Base-by-base conservation (phyloP, 176 grass and related monocot species). In the Oryza glumipatula region DNA sequence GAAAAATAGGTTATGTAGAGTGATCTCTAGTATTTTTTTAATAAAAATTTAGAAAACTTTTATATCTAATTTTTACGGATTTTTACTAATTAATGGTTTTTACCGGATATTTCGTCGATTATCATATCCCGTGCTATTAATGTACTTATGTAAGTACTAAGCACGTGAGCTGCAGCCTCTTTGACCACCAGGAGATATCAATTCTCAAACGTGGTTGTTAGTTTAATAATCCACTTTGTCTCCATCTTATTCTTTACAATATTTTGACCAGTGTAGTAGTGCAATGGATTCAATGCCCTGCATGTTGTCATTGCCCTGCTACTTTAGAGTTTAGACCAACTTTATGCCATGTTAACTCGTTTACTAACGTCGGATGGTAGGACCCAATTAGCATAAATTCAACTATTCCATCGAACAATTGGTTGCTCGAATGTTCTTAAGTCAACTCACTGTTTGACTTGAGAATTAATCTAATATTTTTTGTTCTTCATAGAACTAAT, bases 231-330 rank as follows among this genome's bases (percentile, higher is more conserved):
- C 80, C 74, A 90, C 88, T 83, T 78, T 68, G 46, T 82, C 46
- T 58, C 28, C 21, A 22, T 49, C 79, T 69, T 19, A 23, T 76
- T 81, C 36, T 38, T 44, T 26, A 47, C 49, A 76, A 76, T 82
- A 79, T 19, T 86, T 86, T 90, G 88, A 90, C 88, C 84, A 46
- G 68, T 52, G 48, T 54, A 64, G 48, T 54, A 64, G 76, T 85
- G 76, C 46, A 70, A 68, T 85, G 76, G 71, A 80, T 88, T 75
- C 87, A 43, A 83, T 48, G 32, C 9, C 33, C 65, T 51, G 30
- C 30, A 32, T 32, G 39, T 69, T 60, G 41, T 68, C 13, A 33
- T 46, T 80, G 15, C 15, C 11, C 7, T 76, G 71, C 71, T 54
- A 22, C 66, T 85, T 76, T 72, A 36, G 14, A 44, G 22, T 72